Percentiles rank a stretch among this genome's conserved stretches.
These are phyloP conservation scores for Lipomyces yamanashiensis DNA, from an alignment of 805 yeast species.

Conservation along the genomic window DNA sequence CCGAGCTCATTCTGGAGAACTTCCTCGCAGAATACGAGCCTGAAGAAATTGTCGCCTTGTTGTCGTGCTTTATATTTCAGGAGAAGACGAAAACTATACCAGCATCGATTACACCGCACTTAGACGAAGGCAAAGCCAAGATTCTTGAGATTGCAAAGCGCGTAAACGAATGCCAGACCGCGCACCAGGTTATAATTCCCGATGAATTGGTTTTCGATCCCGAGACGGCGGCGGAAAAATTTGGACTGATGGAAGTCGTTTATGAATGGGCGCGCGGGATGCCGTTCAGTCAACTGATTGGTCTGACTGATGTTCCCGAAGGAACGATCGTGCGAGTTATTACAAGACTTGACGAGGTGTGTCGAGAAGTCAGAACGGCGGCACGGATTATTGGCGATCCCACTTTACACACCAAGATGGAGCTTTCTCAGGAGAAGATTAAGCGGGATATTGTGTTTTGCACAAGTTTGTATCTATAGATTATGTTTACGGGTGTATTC, in stretches of 20 bases:
- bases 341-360: constrained; percentile 89
- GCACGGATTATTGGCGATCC: constrained; percentile 94
- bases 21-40: constrained; percentile 92
- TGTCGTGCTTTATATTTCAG: constrained; percentile 92
- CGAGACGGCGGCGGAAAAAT: constrained; percentile 62
- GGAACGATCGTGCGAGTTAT: constrained; percentile 97
- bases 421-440: constrained; percentile 89
- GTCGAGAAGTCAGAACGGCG: constrained; percentile 92
- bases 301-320: constrained; percentile 85
- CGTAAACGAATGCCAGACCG: constrained; percentile 63
- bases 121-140: constrained; percentile 63
- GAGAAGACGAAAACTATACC: constrained; percentile 74
- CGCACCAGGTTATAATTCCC: constrained; percentile 66
- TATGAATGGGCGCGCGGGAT: constrained; percentile 98
- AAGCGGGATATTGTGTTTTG: constrained; percentile 97
- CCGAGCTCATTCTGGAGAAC: constrained; percentile 89
- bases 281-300: constrained; percentile 89
- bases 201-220: constrained; percentile 81
- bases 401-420: constrained; percentile 84
- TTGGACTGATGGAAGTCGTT: constrained; percentile 89
- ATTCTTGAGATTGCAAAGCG: constrained; percentile 72
- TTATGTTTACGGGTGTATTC: not conserved
- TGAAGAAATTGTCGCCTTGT: constrained; percentile 93
- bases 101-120: constrained; percentile 69
- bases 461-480: constrained; percentile 82